Evolutionary conservation across 2,329 filamentous ascomycete species (phyloP).

Genomic region (Trichophyton mentagrophytes): DNA sequence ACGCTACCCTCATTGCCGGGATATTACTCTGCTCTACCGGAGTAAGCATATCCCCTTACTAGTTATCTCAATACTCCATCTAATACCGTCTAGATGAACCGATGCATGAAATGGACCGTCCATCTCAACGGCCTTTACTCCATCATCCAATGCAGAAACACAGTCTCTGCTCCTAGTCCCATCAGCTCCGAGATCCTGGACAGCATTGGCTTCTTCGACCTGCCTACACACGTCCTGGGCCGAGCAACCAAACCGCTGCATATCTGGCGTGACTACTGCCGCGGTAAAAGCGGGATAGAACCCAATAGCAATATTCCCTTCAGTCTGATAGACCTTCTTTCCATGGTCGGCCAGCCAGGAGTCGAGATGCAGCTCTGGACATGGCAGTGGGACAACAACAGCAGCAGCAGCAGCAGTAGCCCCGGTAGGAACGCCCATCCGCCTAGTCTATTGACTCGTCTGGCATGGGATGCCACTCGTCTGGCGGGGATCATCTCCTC

Average conservation of each 20-base stretch:
- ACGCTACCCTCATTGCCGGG: slow-evolving; percentile 11
- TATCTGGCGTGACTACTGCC: slow-evolving; percentile 12
- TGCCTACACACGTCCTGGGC: slow-evolving; percentile 10
- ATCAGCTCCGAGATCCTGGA: slow-evolving; percentile 8
- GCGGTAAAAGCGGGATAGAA: slow-evolving; percentile 10
- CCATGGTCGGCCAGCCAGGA: slow-evolving; percentile 8
- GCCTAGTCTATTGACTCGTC: background rate
- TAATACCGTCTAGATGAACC: slow-evolving; percentile 6
- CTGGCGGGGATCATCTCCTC: slow-evolving; percentile 9
- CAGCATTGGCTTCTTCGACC: slow-evolving; percentile 11
- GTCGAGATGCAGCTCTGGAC: slow-evolving; percentile 9
- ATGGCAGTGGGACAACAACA: slow-evolving; percentile 3
- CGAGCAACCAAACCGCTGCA: slow-evolving; percentile 8
- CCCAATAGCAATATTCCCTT: slow-evolving; percentile 9
- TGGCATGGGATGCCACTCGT: slow-evolving; percentile 9
- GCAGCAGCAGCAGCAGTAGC: background rate
- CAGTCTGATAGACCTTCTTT: slow-evolving; percentile 10
- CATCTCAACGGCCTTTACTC: slow-evolving; percentile 11
- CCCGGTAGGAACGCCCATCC: background rate
- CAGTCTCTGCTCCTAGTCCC: background rate
- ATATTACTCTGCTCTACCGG: slow-evolving; percentile 9
- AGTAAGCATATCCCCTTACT: background rate
- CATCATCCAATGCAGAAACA: slow-evolving; percentile 7
- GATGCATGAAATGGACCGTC: slow-evolving; percentile 11
- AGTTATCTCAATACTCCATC: no score